A percentile compares a stretch with the other conserved stretches of the same genome.
phyloP scores from a whole-genome alignment of 805 yeast genomes.

The Millerago galiae region DNA sequence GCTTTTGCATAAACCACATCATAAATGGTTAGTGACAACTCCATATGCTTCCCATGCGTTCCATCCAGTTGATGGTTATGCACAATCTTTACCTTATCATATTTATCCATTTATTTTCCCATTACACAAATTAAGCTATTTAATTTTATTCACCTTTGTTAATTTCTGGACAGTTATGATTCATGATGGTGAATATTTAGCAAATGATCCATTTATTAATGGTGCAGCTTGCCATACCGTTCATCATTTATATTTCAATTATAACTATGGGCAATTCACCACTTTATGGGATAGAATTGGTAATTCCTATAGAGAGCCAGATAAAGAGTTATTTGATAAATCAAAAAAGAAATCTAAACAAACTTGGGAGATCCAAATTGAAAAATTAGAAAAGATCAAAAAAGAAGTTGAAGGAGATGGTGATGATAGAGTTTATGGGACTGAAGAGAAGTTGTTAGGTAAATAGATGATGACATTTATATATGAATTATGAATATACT shows the following conservation, averaged over 20 bases:
- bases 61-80: conserved; percentile 96
- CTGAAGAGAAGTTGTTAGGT: conserved; percentile 29
- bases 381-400: conserved; percentile 74
- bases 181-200: conserved; percentile 94
- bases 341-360: conserved; percentile 46
- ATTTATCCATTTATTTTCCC: conserved; percentile 89
- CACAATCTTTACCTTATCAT: conserved; percentile 92
- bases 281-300: conserved; percentile 98
- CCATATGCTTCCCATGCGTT: conserved; percentile 98
- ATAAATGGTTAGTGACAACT: conserved; percentile 98
- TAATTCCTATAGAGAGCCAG: conserved; percentile 89
- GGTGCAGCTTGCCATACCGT: conserved; percentile 99
- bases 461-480: neutral
- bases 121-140: conserved; percentile 78
- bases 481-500: no score
- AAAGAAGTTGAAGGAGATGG: conserved; percentile 69
- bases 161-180: conserved; percentile 98
- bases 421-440: conserved; percentile 70
- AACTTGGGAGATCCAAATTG: conserved; percentile 66
- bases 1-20: conserved; percentile 90
- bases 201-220: conserved; percentile 88
- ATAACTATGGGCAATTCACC: conserved; percentile 97
- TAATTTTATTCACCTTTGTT: conserved; percentile 79
- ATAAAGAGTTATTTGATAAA: conserved; percentile 72
- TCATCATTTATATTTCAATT: conserved; percentile 94